Evolutionary conservation across 768 basidiomycete genomes (phyloP).

Genomic region (Paxillus rubicundulus): DNA sequence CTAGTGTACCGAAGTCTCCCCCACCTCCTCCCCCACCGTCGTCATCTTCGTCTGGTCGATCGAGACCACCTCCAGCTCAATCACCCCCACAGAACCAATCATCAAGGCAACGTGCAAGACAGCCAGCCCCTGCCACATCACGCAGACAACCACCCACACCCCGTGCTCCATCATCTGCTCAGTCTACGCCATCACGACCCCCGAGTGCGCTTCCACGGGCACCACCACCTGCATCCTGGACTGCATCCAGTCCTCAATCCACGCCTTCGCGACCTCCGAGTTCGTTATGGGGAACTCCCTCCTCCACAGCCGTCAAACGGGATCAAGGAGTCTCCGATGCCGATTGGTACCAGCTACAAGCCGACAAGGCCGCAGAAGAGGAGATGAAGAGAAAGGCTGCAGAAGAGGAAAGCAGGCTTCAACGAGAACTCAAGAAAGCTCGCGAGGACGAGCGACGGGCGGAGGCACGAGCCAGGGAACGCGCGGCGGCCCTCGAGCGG

Average conservation of each 20-base stretch:
- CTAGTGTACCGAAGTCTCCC: too few relatives aligned
- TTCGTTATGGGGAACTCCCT: too few relatives aligned
- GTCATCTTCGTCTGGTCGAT: too few relatives aligned
- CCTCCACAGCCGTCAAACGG: neutral
- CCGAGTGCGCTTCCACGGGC: too few relatives aligned
- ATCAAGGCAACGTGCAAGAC: too few relatives aligned
- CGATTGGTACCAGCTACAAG: slow-evolving; percentile 52
- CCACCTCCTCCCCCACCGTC: too few relatives aligned
- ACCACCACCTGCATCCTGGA: too few relatives aligned
- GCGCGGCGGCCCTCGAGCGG: slow-evolving; percentile 14
- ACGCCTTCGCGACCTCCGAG: too few relatives aligned
- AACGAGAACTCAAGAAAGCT: slow-evolving; percentile 15
- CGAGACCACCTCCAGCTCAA: too few relatives aligned
- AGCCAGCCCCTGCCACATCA: too few relatives aligned
- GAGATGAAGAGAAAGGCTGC: slow-evolving; percentile 16
- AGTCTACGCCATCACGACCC: neutral
- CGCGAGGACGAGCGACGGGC: slow-evolving; percentile 3
- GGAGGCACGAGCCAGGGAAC: neutral
- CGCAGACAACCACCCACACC: neutral
- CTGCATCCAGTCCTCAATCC: too few relatives aligned
- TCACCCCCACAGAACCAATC: too few relatives aligned
- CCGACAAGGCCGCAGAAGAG: slow-evolving; percentile 27
- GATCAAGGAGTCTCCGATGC: slow-evolving; percentile 46
- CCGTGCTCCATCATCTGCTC: slow-evolving; percentile 3
- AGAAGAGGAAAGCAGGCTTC: slow-evolving; percentile 17